Base-by-base conservation (phyloP, 441 rosid genomes). In the Breynia disticha region DNA sequence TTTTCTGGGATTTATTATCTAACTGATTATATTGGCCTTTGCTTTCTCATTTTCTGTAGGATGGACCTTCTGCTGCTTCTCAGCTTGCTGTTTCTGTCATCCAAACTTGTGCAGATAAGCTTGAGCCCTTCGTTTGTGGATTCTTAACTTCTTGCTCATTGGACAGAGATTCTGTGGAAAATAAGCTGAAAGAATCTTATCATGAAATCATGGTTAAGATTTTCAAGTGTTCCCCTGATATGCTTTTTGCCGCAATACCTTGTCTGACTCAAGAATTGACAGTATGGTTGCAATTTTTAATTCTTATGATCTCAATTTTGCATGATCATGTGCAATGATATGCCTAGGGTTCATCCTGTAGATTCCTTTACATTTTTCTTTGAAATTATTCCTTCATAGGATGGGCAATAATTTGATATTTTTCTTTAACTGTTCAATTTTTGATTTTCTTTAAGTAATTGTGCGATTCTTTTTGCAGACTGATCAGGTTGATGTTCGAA, bases 401-500 rank as follows among this genome's bases (percentile, higher is more conserved):
- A 46, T 14, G 50, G 19, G 8, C 12, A 46, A 46, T 14, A 11
- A 46, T 46, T 17, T 19, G 11, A 16, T 46, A 7, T 7, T 16
- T 46, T 46, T 46, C 17, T 46, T 19, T 0, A 6, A 1, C 18
- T 16, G 19, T 48, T 11, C 13, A 16, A 13, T 19, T 16, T 17
- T 48, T 21, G 6, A 2, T 13, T 18, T 48, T 21, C 52, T 18
- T 48, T 17, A 13, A 9, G 15, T 19, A 48, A 17, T 14, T 17
- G 52, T 48, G 19, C 54, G 15, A 24, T 64, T 64, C 52, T 66
- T 47, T 67, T 55, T 79, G 66, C 70, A 93, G 98, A 76, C 83
- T 62, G 96, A 89, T 79, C 97, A 86, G 76, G 97, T 87, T 45
- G 97, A 93, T 65, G 82, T 87, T 57, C 86, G 99, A 62, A 76